Base-by-base conservation (phyloP, 805 yeast genomes). In the Saccharomycodes ludwigii region DNA sequence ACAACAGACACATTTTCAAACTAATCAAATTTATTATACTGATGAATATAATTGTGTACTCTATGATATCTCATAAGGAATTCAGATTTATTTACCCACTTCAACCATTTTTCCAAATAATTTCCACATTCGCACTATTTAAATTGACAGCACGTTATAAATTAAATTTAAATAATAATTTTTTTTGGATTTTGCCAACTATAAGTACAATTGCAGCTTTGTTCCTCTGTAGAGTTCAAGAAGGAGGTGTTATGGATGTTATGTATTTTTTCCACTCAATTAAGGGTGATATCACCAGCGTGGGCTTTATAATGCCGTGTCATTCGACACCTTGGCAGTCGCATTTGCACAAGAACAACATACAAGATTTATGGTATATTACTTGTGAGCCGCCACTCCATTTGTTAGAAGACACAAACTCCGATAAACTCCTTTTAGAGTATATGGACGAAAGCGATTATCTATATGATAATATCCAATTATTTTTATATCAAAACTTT, bases 301-400 rank as follows among this genome's bases (percentile, higher is more conserved):
- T 86, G 18, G 94, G 95, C 0, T 82, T 91, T 43, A 53, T 91
- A 11, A 84, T 86, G 48, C 98, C 99, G 0, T 91, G 99, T 46
- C 99, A 91, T 53, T 86, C 97, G 0, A 88, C 96, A 0, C 99
- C 98, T 2, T 81, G 91, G 75, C 95, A 84, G 48, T 71, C 91
- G 17, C 74, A 79, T 48, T 55, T 91, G 24, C 94, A 86, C 47
- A 57, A 80, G 15, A 51, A 59, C 7, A 66, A 62, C 18, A 47
- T 68, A 4, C 42, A 50, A 1, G 66, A 69, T 9, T 38, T 75
- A 1, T 81, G 95, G 94, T 76, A 77, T 33, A 59, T 91, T 24
- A 73, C 94, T 0, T 91, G 99, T 53, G 93, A 84, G 35, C 99
- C 99, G 0, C 97, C 98, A 1, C 50, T 61, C 17, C 56, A 58